These are phyloP conservation scores for Crassisporium funariophilum DNA, from an alignment of 768 basidiomycete genomes.

Conservation along the genomic window DNA sequence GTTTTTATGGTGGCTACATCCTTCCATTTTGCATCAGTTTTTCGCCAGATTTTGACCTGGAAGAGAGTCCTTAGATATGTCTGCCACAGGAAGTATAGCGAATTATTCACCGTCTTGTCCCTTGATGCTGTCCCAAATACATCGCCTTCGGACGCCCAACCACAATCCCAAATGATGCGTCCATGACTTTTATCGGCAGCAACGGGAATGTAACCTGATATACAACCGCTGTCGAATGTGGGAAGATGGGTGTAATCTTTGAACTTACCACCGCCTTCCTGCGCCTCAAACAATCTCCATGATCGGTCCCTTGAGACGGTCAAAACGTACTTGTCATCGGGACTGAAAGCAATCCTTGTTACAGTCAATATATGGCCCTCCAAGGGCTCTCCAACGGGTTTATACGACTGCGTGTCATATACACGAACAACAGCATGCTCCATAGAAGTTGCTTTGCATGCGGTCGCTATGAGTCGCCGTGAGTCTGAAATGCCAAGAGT, in stretches of 20 bases:
- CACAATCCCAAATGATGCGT: conserved; percentile 95
- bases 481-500: conserved; percentile 75
- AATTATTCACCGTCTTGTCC: conserved; percentile 79
- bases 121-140: conserved; percentile 92
- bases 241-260: not conserved
- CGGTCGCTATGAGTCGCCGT: conserved; percentile 75
- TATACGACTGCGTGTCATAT: conserved; percentile 73
- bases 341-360: conserved; percentile 88
- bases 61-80: not conserved
- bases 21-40: conserved; percentile 52
- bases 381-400: conserved; percentile 70
- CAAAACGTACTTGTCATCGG: conserved; percentile 75
- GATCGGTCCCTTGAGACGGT: conserved; percentile 91
- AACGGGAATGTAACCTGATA: conserved; percentile 59
- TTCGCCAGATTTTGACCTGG: conserved; percentile 85
- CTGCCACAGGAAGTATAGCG: not conserved
- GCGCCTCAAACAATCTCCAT: conserved; percentile 77
- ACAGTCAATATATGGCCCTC: conserved; percentile 88
- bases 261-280: conserved; percentile 45
- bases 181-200: conserved; percentile 83
- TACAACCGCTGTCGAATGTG: not conserved
- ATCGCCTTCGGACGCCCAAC: conserved; percentile 77
- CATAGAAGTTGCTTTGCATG: conserved; percentile 84
- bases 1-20: conserved; percentile 64
- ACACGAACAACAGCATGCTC: conserved; percentile 91